Conservation (phyloP, 805 yeast species). For the Hemisphaericaspora nanyangensis region DNA sequence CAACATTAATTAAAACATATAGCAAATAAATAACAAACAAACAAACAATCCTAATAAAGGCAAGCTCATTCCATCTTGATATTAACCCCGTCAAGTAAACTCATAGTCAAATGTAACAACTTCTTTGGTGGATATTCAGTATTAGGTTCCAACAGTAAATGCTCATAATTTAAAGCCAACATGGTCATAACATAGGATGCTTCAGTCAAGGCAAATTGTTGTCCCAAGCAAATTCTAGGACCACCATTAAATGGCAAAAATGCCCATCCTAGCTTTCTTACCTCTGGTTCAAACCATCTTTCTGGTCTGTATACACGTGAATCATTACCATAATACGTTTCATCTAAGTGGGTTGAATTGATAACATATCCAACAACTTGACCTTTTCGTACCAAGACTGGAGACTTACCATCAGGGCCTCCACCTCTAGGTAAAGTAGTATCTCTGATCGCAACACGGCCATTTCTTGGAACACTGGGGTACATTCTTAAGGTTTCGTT, state of each 20-base stretch:
- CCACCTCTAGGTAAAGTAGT: slow-evolving; percentile 29
- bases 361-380: slow-evolving; percentile 38
- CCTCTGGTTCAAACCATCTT: slow-evolving; percentile 39
- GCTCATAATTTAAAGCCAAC: slow-evolving; percentile 25
- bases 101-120: slow-evolving; percentile 25
- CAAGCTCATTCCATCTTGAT: slow-evolving; percentile 12
- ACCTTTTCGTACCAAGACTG: slow-evolving; percentile 43
- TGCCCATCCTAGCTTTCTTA: slow-evolving; percentile 41
- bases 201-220: slow-evolving; percentile 54
- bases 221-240: slow-evolving; percentile 55
- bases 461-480: slow-evolving; percentile 33
- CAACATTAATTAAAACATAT: no score
- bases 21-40: no score
- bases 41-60: no score
- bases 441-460: slow-evolving; percentile 20
- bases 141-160: slow-evolving; percentile 15
- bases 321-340: slow-evolving; percentile 42
- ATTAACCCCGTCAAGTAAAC: slow-evolving; percentile 21
- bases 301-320: slow-evolving; percentile 46
- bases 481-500: slow-evolving; percentile 32
- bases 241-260: slow-evolving; percentile 55
- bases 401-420: slow-evolving; percentile 31
- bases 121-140: slow-evolving; percentile 29
- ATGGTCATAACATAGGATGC: slow-evolving; percentile 45
- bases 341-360: slow-evolving; percentile 42